phyloP scores from a whole-genome alignment of 768 basidiomycete genomes.

The Agrocybe praecox region DNA sequence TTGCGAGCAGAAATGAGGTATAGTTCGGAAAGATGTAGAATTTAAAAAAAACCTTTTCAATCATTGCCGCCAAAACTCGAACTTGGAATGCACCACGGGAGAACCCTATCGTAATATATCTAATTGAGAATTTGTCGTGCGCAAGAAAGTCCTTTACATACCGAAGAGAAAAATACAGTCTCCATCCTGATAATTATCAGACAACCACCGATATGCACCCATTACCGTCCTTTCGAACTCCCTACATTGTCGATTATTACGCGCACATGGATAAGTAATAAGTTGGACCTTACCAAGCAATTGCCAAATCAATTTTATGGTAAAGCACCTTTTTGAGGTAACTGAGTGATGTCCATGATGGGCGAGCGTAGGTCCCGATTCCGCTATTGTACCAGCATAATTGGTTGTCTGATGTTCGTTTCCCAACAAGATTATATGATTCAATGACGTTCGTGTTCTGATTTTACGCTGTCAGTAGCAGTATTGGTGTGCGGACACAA shows the following conservation, averaged over 20 bases:
- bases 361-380: constrained; percentile 3
- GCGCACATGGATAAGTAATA: background rate
- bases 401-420: constrained; percentile 16
- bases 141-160: background rate
- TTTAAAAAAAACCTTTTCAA: constrained; percentile 31
- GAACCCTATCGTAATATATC: background rate
- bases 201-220: constrained; percentile 44
- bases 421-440: constrained; percentile 22
- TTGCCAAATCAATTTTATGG: constrained; percentile 3
- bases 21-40: background rate
- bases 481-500: too few relatives aligned
- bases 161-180: constrained; percentile 38
- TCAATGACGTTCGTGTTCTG: constrained; percentile 35
- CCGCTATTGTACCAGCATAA: constrained; percentile 24
- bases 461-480: background rate
- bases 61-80: constrained; percentile 29
- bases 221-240: constrained; percentile 36
- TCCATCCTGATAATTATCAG: constrained; percentile 37
- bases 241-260: constrained; percentile 14
- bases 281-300: constrained; percentile 5
- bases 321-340: background rate
- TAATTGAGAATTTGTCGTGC: too few relatives aligned
- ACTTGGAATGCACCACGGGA: background rate
- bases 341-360: too few relatives aligned
- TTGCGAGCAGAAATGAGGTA: too few relatives aligned